A percentile compares a stretch with the other conserved stretches of the same genome.
phyloP scores from a whole-genome alignment of 371 early-diverging fungal species.

The Mucor circinelloides region DNA sequence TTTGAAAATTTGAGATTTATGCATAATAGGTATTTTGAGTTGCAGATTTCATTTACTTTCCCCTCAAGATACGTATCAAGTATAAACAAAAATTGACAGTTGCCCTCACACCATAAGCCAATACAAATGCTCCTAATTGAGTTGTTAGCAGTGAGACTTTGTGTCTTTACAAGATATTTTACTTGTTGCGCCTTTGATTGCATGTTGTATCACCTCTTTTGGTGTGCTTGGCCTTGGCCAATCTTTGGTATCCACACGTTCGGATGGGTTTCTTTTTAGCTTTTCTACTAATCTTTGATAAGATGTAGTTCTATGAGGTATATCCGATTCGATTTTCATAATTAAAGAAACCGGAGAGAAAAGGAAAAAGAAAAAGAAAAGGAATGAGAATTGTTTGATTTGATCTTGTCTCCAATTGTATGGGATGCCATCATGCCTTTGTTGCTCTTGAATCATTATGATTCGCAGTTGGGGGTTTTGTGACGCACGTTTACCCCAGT shows the following conservation, averaged over 20 bases:
- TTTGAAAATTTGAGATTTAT: background rate
- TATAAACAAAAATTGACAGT: conserved; percentile 54
- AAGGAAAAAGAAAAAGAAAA: background rate
- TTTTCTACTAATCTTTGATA: conserved; percentile 46
- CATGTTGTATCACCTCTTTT: conserved; percentile 42
- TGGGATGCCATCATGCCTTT: background rate
- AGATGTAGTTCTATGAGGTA: conserved; percentile 32
- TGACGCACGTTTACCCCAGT: conserved; percentile 19
- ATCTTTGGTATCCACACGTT: conserved; percentile 32
- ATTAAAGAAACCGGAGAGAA: background rate
- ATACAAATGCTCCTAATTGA: conserved; percentile 44
- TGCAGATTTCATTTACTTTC: conserved; percentile 34
- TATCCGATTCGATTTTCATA: conserved; percentile 1
- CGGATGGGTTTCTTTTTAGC: conserved; percentile 41
- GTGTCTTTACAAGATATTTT: background rate
- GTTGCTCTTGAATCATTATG: background rate
- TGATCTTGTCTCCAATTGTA: background rate
- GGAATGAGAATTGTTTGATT: background rate
- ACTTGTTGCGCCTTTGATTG: conserved; percentile 52
- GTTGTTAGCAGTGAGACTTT: background rate
- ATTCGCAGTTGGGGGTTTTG: conserved; percentile 9
- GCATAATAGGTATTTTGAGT: background rate
- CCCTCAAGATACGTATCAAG: conserved; percentile 44
- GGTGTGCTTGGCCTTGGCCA: conserved; percentile 43
- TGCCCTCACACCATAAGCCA: conserved; percentile 53